Percentiles rank a stretch among this genome's conserved stretches.
Evolutionary conservation across 805 yeast species (phyloP).

Genomic region (Starmerella powellii): DNA sequence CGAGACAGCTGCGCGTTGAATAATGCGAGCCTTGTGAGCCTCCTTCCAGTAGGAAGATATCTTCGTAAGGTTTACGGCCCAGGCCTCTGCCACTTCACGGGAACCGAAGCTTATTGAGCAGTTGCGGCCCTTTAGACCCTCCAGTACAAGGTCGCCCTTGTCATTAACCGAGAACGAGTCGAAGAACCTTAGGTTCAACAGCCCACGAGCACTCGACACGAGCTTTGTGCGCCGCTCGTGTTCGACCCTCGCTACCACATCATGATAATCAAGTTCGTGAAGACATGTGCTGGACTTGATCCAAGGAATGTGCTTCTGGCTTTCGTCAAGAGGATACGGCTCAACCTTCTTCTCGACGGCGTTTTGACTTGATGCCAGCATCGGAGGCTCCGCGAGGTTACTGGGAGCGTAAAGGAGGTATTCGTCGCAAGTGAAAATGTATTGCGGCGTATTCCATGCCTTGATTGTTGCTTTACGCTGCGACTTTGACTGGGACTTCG

Average conservation of each 20-base stretch:
- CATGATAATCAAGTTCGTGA: conserved; percentile 39
- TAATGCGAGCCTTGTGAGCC: conserved; percentile 33
- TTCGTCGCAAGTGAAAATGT: conserved; percentile 52
- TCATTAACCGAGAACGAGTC: conserved; percentile 24
- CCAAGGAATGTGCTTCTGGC: conserved; percentile 43
- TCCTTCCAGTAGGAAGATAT: conserved; percentile 45
- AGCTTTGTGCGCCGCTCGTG: conserved; percentile 48
- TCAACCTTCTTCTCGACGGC: conserved; percentile 31
- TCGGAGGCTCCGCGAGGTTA: conserved; percentile 46
- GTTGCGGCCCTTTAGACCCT: conserved; percentile 24
- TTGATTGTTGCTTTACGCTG: background rate
- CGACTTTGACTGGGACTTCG: too few species aligned
- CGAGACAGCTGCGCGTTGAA: conserved; percentile 8
- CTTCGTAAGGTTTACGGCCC: background rate
- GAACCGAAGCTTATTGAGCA: conserved; percentile 8
- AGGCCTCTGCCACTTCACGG: conserved; percentile 52
- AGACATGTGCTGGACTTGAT: conserved; percentile 30
- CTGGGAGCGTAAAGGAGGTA: conserved; percentile 48
- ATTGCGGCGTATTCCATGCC: conserved; percentile 30
- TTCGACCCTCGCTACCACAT: conserved; percentile 50
- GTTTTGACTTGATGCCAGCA: conserved; percentile 24
- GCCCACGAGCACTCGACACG: conserved; percentile 45
- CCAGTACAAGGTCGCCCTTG: conserved; percentile 2
- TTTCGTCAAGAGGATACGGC: conserved; percentile 42
- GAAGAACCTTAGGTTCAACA: conserved; percentile 49